Evolutionary conservation across 371 early-diverging fungal species (phyloP).

Genomic region (Batrachochytrium dendrobatidis): DNA sequence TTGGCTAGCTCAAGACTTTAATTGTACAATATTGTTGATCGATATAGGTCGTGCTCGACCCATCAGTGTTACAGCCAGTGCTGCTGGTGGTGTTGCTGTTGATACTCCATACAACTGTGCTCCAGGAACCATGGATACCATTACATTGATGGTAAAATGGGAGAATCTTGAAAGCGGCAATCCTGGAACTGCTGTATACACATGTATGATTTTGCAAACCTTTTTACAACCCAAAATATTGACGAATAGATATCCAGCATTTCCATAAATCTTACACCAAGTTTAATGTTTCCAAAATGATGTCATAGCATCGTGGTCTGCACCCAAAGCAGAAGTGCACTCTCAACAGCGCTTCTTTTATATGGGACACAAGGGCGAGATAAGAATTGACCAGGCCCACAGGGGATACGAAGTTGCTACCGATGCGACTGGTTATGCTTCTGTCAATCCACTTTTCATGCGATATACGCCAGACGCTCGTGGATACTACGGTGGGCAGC

Average conservation of each 20-base stretch:
- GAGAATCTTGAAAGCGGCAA: conserved; percentile 15
- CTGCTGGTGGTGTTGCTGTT: conserved; percentile 38
- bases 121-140: conserved; percentile 42
- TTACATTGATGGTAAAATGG: conserved; percentile 41
- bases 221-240: not conserved
- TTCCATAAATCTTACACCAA: too few relatives aligned
- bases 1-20: not conserved
- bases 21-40: not conserved
- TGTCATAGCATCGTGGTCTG: conserved; percentile 47
- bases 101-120: conserved; percentile 26
- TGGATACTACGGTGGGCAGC: conserved; percentile 42
- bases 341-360: conserved; percentile 48
- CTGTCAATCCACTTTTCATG: conserved; percentile 44
- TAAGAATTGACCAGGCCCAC: conserved; percentile 48
- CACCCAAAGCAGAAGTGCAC: conserved; percentile 46
- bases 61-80: conserved; percentile 34
- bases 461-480: conserved; percentile 41
- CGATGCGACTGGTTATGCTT: conserved; percentile 23
- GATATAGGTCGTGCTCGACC: conserved; percentile 27
- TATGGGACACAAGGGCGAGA: conserved; percentile 38
- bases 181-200: conserved; percentile 37
- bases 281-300: too few relatives aligned
- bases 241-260: too few relatives aligned
- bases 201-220: conserved; percentile 15
- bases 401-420: conserved; percentile 44